These are phyloP conservation scores for Claviceps sp. DNA, from an alignment of 2,329 filamentous ascomycete genomes.

Conservation along the genomic window DNA sequence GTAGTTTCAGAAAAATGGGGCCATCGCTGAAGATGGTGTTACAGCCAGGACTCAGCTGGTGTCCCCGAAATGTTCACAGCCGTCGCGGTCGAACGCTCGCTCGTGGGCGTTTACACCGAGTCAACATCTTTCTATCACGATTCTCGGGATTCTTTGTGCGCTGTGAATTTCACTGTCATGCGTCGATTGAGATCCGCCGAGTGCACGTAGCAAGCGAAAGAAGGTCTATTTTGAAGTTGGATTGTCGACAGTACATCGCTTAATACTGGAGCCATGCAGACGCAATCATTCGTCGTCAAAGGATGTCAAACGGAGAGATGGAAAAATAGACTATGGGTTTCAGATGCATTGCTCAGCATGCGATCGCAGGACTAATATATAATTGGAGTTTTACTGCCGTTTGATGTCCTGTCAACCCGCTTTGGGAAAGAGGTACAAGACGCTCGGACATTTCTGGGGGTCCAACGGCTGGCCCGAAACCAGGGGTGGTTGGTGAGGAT, in stretches of 20 bases:
- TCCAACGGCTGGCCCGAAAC: conserved; percentile 7
- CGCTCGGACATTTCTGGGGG: conserved; percentile 4
- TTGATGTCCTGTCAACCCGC: conserved; percentile 2
- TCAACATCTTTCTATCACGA: background rate
- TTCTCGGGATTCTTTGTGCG: background rate
- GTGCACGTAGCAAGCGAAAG: background rate
- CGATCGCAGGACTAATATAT: background rate
- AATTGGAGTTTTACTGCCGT: background rate
- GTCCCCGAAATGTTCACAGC: background rate
- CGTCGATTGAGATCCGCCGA: background rate
- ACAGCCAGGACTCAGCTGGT: too few relatives aligned
- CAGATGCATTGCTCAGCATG: conserved; percentile 6
- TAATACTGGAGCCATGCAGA: background rate
- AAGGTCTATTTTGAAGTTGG: background rate
- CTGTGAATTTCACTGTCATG: background rate
- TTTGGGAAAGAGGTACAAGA: conserved; percentile 1
- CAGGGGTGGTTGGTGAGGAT: conserved; percentile 6
- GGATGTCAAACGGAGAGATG: background rate
- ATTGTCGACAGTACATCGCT: background rate
- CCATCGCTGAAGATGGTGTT: too few relatives aligned
- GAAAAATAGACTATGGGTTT: conserved; percentile 1
- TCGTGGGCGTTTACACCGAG: background rate
- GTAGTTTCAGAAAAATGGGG: too few relatives aligned
- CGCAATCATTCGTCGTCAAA: conserved; percentile 2
- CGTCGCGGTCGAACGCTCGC: background rate